Evolutionary conservation across 2,329 filamentous ascomycete genomes (phyloP).

Genomic region (Grosmannia clavigera): DNA sequence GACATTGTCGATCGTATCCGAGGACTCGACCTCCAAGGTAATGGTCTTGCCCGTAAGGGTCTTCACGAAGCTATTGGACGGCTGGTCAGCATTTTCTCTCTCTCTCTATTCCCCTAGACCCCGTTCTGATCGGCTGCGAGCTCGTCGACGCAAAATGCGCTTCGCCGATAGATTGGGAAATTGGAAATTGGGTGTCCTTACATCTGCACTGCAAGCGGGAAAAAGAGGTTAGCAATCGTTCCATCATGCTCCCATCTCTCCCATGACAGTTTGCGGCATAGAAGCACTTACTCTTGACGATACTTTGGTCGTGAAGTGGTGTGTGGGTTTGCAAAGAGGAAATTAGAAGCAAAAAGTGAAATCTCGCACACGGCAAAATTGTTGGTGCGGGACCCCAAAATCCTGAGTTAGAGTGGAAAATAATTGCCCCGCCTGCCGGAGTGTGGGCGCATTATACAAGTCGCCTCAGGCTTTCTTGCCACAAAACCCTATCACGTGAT

Average conservation of each 20-base stretch:
- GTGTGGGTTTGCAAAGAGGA: background rate
- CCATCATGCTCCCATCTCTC: background rate
- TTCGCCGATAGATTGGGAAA: background rate
- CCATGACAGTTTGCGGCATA: background rate
- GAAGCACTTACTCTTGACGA: slow-evolving; percentile 15
- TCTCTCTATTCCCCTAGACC: background rate
- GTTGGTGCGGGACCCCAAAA: slow-evolving; percentile 14
- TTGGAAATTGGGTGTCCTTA: slow-evolving; percentile 37
- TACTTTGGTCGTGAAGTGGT: slow-evolving; percentile 11
- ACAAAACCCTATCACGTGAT: slow-evolving; percentile 14
- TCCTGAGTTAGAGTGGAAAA: slow-evolving; percentile 7
- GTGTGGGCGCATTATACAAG: background rate
- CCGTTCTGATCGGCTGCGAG: background rate
- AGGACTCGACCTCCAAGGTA: slow-evolving; percentile 98
- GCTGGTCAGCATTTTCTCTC: background rate
- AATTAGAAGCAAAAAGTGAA: slow-evolving; percentile 5
- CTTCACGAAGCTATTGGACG: slow-evolving; percentile 83
- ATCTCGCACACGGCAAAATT: slow-evolving; percentile 10
- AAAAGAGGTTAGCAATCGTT: slow-evolving; percentile 13
- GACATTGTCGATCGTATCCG: slow-evolving; percentile 99
- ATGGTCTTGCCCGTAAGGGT: slow-evolving; percentile 99
- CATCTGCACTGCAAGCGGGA: slow-evolving; percentile 65
- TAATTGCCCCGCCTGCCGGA: slow-evolving; percentile 4
- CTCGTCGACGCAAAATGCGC: background rate
- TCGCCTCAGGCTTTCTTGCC: background rate